phyloP scores from a whole-genome alignment of 345 rosid genomes.

The Salix suchowensis region DNA sequence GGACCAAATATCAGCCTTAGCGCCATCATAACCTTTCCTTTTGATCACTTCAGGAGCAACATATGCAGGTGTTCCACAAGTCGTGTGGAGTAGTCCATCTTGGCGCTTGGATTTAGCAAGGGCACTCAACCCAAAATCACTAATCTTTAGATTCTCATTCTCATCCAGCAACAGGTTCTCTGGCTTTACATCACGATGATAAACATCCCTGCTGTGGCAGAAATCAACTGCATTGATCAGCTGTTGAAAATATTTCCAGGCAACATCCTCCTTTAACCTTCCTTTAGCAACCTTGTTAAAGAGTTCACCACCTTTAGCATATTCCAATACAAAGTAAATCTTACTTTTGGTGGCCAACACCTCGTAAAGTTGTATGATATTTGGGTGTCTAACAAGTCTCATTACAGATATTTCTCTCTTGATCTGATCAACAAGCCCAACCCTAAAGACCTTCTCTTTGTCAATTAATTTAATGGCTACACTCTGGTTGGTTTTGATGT shows the following conservation, averaged over 20 bases:
- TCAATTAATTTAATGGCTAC: constrained; percentile 24
- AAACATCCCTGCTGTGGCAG: constrained; percentile 29
- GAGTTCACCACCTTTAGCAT: constrained; percentile 31
- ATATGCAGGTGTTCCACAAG: constrained; percentile 33
- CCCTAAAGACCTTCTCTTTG: constrained; percentile 25
- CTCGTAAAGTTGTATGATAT: constrained; percentile 24
- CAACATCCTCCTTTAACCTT: constrained; percentile 19
- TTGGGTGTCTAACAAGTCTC: constrained; percentile 28
- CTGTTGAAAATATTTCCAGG: constrained; percentile 25
- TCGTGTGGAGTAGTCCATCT: constrained; percentile 27
- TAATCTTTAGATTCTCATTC: constrained; percentile 25
- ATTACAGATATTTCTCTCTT: constrained; percentile 30
- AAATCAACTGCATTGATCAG: constrained; percentile 31
- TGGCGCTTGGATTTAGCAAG: constrained; percentile 21
- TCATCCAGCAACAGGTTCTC: constrained; percentile 25
- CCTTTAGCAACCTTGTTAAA: constrained; percentile 29
- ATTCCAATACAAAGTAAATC: constrained; percentile 24
- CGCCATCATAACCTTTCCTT: constrained; percentile 32
- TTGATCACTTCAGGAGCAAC: constrained; percentile 27
- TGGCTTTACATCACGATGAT: constrained; percentile 29
- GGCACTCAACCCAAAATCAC: constrained; percentile 29
- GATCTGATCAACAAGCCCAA: constrained; percentile 28
- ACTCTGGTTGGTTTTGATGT: constrained; percentile 21
- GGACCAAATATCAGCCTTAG: constrained; percentile 28
- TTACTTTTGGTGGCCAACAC: constrained; percentile 31